A percentile compares a stretch with the other conserved stretches of the same genome.
Conservation (phyloP, 108 stramenopile genomes). For the Nitzschia sp. region DNA sequence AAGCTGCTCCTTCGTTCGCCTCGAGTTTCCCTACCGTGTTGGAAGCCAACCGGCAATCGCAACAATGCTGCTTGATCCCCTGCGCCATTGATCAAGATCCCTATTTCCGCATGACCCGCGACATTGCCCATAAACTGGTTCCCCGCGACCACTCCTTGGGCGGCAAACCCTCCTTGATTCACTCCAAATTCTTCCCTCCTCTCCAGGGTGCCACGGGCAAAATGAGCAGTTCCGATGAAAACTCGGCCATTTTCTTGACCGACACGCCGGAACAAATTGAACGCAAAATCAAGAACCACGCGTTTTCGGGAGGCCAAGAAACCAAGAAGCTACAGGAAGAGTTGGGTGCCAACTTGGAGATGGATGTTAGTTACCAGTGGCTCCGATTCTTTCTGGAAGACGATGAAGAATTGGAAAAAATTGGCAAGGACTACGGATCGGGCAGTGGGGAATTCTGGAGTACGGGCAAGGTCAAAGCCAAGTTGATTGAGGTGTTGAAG, state of each 20-base stretch:
- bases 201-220: slow-evolving; percentile 95
- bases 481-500: slow-evolving; percentile 79
- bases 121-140: slow-evolving; percentile 92
- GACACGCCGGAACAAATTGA: slow-evolving; percentile 87
- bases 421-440: slow-evolving; percentile 85
- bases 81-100: slow-evolving; percentile 99
- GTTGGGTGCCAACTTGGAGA: slow-evolving; percentile 92
- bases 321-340: slow-evolving; percentile 92
- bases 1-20: slow-evolving; percentile 96
- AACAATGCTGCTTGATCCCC: slow-evolving; percentile 88
- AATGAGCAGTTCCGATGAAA: slow-evolving; percentile 86
- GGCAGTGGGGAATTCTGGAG: slow-evolving; percentile 93
- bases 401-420: slow-evolving; percentile 89
- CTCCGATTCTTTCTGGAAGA: slow-evolving; percentile 96
- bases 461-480: slow-evolving; percentile 91
- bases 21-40: slow-evolving; percentile 86
- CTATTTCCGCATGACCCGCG: slow-evolving; percentile 98
- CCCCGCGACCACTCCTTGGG: slow-evolving; percentile 52
- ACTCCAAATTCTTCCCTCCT: slow-evolving; percentile 98
- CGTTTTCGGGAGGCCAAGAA: slow-evolving; percentile 93
- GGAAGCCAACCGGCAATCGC: slow-evolving; percentile 45
- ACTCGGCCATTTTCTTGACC: slow-evolving; percentile 95
- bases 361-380: slow-evolving; percentile 97
- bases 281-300: slow-evolving; percentile 86
- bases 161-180: slow-evolving; percentile 95